Conservation (phyloP, 73 alveolate species). For the Breviolum minutum region DNA sequence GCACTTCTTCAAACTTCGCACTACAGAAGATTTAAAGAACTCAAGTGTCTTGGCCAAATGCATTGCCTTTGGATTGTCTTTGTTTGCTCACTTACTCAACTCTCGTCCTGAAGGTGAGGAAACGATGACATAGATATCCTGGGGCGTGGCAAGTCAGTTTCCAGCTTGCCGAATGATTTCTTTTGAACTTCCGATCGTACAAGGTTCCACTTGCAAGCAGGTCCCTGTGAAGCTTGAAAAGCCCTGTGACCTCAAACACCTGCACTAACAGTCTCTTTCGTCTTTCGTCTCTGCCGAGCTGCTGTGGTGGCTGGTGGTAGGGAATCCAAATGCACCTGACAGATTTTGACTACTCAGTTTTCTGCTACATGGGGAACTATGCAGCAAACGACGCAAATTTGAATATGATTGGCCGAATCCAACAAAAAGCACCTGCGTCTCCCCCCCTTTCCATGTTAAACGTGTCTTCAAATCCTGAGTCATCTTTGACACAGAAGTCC, state of each 20-base stretch:
- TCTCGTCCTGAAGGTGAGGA: conserved; percentile 70
- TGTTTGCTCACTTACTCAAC: conserved; percentile 1
- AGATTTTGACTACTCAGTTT: no score
- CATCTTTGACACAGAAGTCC: background rate
- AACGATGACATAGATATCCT: conserved; percentile 46
- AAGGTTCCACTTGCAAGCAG: no score
- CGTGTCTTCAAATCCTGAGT: background rate
- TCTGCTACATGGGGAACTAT: no score
- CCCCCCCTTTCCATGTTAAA: background rate
- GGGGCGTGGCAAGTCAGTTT: background rate
- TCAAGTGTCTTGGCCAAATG: background rate
- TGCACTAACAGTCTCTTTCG: background rate
- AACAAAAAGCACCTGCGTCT: background rate
- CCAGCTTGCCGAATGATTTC: background rate
- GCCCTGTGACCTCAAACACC: background rate
- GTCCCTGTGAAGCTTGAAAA: no score
- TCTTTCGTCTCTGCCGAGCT: background rate
- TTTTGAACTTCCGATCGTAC: background rate
- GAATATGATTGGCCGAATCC: background rate
- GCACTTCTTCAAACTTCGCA: background rate
- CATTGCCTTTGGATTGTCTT: background rate
- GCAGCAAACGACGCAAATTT: no score
- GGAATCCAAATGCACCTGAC: conserved; percentile 56
- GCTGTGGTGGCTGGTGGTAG: conserved; percentile 78
- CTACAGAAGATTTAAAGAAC: no score